phyloP scores from a whole-genome alignment of 2,329 filamentous ascomycete species.

The Neopestalotiopsis sp. region DNA sequence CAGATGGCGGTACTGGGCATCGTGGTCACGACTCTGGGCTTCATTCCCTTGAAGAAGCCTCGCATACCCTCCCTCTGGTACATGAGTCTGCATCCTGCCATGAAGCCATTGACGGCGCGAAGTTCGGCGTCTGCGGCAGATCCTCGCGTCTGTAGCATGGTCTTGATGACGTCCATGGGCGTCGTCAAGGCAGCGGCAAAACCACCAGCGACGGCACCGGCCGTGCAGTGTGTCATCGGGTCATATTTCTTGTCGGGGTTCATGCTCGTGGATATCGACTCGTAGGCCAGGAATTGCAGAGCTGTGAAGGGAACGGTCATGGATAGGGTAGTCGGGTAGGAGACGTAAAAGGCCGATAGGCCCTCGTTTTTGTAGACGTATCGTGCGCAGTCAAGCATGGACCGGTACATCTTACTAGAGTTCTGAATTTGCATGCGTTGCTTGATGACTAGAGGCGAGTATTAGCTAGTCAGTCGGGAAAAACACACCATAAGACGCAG shows the following conservation, averaged over 20 bases:
- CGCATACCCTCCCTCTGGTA: constrained; percentile 81
- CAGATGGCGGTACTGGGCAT: constrained; percentile 99
- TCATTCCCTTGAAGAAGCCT: constrained; percentile 93
- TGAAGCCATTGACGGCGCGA: constrained; percentile 81
- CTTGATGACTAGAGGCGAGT: constrained; percentile 78
- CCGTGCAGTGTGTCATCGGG: constrained; percentile 90
- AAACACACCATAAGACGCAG: background rate
- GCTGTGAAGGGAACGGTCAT: constrained; percentile 99
- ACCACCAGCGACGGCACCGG: constrained; percentile 90
- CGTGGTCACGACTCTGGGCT: constrained; percentile 89
- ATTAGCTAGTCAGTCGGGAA: constrained; percentile 4
- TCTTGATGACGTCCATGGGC: constrained; percentile 98
- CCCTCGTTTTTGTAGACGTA: constrained; percentile 90
- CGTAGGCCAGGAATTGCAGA: constrained; percentile 96
- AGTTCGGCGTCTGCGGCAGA: constrained; percentile 81
- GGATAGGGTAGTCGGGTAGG: constrained; percentile 94
- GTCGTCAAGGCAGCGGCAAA: constrained; percentile 94
- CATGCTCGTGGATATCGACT: constrained; percentile 92
- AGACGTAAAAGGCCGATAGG: constrained; percentile 92
- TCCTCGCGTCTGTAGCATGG: constrained; percentile 91
- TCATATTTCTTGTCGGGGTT: constrained; percentile 88
- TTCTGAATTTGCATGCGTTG: constrained; percentile 99
- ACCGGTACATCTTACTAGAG: constrained; percentile 85
- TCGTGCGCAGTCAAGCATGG: constrained; percentile 83
- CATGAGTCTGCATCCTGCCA: constrained; percentile 80